Base-by-base conservation (phyloP, 139 green algal genomes). In the Chlorella sp. region DNA sequence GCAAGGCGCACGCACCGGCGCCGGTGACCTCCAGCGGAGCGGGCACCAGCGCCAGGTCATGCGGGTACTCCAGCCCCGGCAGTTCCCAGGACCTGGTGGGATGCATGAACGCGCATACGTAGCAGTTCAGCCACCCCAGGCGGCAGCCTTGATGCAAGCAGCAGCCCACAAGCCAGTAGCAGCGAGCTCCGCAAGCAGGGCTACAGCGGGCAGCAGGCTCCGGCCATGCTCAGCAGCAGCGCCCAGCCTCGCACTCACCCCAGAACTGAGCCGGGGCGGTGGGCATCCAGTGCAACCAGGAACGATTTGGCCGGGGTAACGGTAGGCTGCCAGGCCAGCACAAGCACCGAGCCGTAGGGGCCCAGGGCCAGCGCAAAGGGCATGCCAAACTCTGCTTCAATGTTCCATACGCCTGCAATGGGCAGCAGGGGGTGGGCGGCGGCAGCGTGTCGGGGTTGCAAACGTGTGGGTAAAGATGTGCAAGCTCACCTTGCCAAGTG, bases 301-400 rank as follows among this genome's bases (percentile, higher is more conserved):
- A 47, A 65, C 12, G 55, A 60, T 23, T 65, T 63, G 28, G 70
- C 47, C 11, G 30, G 25, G 4, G n/a, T 25, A 20, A 12, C 62
- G 5, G 86, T 83, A 0, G 82, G 56, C 25, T 90, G 32, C 94
- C 94, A 97, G 7, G 68, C 80, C 32, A 98, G 86, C 12, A 87
- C 95, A 51, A 96, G 81, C 41, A 92, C 67, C 20, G 82, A 74
- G 32, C 94, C 93, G 74, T 97, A 96, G 6, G 94, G 93, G 0
- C 94, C 94, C 30, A 91, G 85, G 1, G 74, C 20, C 3, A 98
- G 72, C 0, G 92, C 86, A 88, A 94, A 97, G 9, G 93, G 90
- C 56, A 81, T 73, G 32, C 93, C 93, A 60, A 87, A 86, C 25
- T 70, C 3, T 36, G 57, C 4, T 2, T 30, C 32, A 75, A 93